Percentiles rank a stretch among this genome's conserved stretches.
Conservation (phyloP, 2,329 filamentous ascomycete genomes). For the Colletotrichum sojae region DNA sequence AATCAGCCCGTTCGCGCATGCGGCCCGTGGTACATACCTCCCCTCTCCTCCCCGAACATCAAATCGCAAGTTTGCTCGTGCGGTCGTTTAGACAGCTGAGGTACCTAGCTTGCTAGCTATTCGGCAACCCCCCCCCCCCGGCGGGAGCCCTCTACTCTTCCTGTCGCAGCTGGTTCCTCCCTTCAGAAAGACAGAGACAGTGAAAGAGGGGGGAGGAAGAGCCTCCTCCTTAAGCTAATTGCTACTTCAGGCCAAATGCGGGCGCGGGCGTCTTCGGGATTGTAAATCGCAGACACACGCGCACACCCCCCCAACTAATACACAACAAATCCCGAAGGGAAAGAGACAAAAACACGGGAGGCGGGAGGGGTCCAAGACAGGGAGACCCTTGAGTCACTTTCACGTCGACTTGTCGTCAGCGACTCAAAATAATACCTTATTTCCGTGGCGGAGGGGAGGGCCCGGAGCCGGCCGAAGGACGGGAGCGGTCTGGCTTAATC, state of each 20-base stretch:
- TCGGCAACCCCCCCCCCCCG: too few relatives aligned
- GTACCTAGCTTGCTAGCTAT: too few relatives aligned
- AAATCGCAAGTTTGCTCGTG: too few relatives aligned
- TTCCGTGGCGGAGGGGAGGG: neutral
- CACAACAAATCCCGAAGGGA: neutral
- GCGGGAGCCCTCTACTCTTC: too few relatives aligned
- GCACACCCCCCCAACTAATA: neutral
- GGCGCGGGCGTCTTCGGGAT: constrained; percentile 4
- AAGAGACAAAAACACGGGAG: neutral
- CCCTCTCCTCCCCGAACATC: too few relatives aligned
- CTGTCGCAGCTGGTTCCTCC: too few relatives aligned
- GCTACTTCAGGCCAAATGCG: constrained; percentile 20
- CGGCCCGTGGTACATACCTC: too few relatives aligned
- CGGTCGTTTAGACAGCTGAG: too few relatives aligned
- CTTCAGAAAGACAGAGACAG: too few relatives aligned
- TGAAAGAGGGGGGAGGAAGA: too few relatives aligned
- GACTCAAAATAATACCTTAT: neutral
- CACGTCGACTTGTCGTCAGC: neutral
- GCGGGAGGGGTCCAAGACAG: neutral
- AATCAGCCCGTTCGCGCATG: too few relatives aligned
- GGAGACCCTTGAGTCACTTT: too few relatives aligned
- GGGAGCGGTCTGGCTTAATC: constrained; percentile 11
- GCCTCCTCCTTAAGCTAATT: neutral
- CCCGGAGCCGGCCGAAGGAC: neutral
- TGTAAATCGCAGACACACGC: neutral